These are phyloP conservation scores for Lophium mytilinum DNA, from an alignment of 495 filamentous ascomycete species.

Conservation along the genomic window DNA sequence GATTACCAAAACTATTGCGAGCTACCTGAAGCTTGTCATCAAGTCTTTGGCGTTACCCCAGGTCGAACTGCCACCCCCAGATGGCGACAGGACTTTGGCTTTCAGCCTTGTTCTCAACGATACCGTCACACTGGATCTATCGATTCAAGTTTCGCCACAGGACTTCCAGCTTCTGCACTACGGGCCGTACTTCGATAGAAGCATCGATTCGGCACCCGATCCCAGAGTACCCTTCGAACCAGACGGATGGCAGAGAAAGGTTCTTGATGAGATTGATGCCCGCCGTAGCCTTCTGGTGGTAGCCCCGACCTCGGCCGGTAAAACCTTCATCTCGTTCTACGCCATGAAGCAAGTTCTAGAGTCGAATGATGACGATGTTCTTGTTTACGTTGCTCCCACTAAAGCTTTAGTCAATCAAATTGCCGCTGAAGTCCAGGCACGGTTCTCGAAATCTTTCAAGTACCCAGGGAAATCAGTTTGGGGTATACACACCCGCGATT, in stretches of 20 bases:
- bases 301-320: slow-evolving; percentile 63
- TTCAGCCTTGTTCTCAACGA: slow-evolving; percentile 33
- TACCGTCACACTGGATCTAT: slow-evolving; percentile 11
- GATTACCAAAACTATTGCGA: slow-evolving; percentile 32
- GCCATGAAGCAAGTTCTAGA: slow-evolving; percentile 69
- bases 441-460: slow-evolving; percentile 56
- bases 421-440: slow-evolving; percentile 60
- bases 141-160: slow-evolving; percentile 26
- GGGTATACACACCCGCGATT: slow-evolving; percentile 71
- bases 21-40: slow-evolving; percentile 21
- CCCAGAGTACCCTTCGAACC: slow-evolving; percentile 59
- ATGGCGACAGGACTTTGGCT: slow-evolving; percentile 31
- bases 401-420: slow-evolving; percentile 82
- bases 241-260: slow-evolving; percentile 66
- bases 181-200: slow-evolving; percentile 66
- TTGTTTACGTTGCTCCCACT: slow-evolving; percentile 74
- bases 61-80: slow-evolving; percentile 7
- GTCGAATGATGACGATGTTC: slow-evolving; percentile 54
- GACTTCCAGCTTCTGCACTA: slow-evolving; percentile 60
- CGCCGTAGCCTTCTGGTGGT: slow-evolving; percentile 64
- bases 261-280: slow-evolving; percentile 64
- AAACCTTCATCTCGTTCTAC: slow-evolving; percentile 55
- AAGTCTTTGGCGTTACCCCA: slow-evolving; percentile 30
- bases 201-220: slow-evolving; percentile 59
- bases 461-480: slow-evolving; percentile 58